Evolutionary conservation across 345 rosid genomes (phyloP), one percentile per base, ranked within the genome.

Genomic region (Odontarrhena argentea): DNA sequence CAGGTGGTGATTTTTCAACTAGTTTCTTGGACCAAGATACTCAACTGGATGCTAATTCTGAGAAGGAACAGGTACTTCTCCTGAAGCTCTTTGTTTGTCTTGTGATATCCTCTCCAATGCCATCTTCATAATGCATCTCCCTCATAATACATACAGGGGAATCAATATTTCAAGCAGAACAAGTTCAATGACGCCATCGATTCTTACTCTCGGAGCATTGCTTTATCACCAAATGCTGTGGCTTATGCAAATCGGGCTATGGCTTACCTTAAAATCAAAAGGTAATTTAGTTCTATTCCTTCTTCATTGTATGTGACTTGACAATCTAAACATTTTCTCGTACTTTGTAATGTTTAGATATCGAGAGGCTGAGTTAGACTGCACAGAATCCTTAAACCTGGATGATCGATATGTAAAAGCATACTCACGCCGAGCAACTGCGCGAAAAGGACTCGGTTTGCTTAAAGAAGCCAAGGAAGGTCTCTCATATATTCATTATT

Each of bases 361-460:
- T 71, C 81, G 66, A 70, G 91, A 88, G 74, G 96, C 97, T 47
- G 99, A 85, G 76, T 84, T 80, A 77, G 95, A 94, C 71, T 90
- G 99, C 76, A 82, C 99, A 26, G 97, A 94, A 86, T 92, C 92
- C 50, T 80, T 94, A 69, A 86, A 84, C 78, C 75, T 88, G 5
- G 99, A 94, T 80, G 97, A 94, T 61, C 92, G 84, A 64, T 91
- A 85, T 70, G 80, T 83, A 42, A 91, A 94, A 79, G 96, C 97
- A 9, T 91, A 90, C 62, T 88, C 97, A 66, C 92, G 96, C 44
- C 85, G 96, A 77, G 97, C 97, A 53, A 83, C 91, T 7, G 92
- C 96, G 30, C 88, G 95, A 67, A 88, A 83, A 72, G 91, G 87
- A 79, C 82, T 94, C 34, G 82, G 85, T 47, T 81, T 82, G 68